Evolutionary conservation across 805 yeast genomes (phyloP), one percentile per base, ranked within the genome.

Genomic region (Candida ipomoeae): DNA sequence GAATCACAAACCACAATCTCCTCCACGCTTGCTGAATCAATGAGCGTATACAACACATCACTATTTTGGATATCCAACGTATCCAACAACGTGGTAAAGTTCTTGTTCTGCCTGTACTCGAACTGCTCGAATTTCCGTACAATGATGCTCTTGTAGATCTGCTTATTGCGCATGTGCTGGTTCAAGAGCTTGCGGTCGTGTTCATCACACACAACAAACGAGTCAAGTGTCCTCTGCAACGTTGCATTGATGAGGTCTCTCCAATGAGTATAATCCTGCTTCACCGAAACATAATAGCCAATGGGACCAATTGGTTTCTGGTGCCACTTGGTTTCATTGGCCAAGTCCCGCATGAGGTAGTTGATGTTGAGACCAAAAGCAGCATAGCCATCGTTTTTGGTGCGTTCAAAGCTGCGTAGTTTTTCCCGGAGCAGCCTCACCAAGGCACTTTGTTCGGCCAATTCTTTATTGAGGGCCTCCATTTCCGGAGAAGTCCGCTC

Each of bases 271-370:
- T 67, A 80, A 7, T 77, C 82, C 1, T 68, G 63, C 59, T 81
- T 85, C 13, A 92, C 70, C 4, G 78, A 71, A 2, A 89, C 71
- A 52, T 69, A 68, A 3, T 73, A 56, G 1, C 96, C 97, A 2
- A 92, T 55, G 0, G 99, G 99, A 0, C 98, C 98, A 15, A 85
- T 65, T 0, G 96, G 96, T 34, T 60, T 61, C 2, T 64, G 58
- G 15, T 73, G 74, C 74, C 76, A 73, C 6, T 52, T 48, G 2
- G 37, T 44, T n/a, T 48, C 56, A 6, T 49, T 43, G 13, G 69
- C 69, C 18, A 56, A 77, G 5, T 70, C 78, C 3, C 61, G 55
- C 21, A 83, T 57, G 6, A 84, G 61, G 2, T 51, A 44, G 7
- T 65, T 66, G 62, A 82, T 75, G 5, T 69, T 67, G 1, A 53